phyloP scores from a whole-genome alignment of 306 rosid species.

The Oemleria cerasiformis region DNA sequence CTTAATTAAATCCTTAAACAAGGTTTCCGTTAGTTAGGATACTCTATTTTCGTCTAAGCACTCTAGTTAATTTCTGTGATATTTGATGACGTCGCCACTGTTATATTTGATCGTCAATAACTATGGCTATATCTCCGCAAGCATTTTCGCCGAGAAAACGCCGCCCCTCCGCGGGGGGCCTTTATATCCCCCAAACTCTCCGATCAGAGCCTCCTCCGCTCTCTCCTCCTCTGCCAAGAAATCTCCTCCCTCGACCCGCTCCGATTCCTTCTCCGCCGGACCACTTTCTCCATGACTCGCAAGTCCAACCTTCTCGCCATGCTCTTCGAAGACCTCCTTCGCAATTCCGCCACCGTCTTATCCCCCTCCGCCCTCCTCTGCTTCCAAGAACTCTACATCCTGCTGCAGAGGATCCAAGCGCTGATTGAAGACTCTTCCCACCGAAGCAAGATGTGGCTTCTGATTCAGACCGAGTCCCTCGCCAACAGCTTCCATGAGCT shows the following conservation, averaged over 20 bases:
- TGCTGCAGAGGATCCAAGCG: slow-evolving; percentile 62
- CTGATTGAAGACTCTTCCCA: slow-evolving; percentile 58
- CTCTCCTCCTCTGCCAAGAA: slow-evolving; percentile 54
- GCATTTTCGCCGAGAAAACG: slow-evolving; percentile 53
- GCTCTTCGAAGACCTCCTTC: slow-evolving; percentile 57
- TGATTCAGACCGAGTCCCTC: slow-evolving; percentile 49
- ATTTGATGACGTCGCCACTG: no score
- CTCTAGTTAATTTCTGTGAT: no score
- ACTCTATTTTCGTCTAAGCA: no score
- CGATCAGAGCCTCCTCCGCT: slow-evolving; percentile 39
- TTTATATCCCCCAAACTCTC: slow-evolving; percentile 48
- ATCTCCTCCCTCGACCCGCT: slow-evolving; percentile 40
- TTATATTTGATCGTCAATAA: neutral
- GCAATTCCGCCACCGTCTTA: slow-evolving; percentile 4
- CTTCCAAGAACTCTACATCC: slow-evolving; percentile 72
- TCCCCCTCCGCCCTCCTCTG: slow-evolving; percentile 52
- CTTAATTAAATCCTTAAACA: no score
- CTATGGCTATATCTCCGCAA: slow-evolving; percentile 60
- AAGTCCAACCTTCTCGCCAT: slow-evolving; percentile 53
- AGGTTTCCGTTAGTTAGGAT: no score
- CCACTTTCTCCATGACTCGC: slow-evolving; percentile 44
- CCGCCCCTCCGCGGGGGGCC: slow-evolving; percentile 48
- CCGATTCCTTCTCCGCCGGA: slow-evolving; percentile 40
- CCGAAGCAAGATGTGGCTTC: slow-evolving; percentile 60
- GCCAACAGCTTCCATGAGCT: slow-evolving; percentile 62